Conservation (phyloP, 2,329 filamentous ascomycete genomes). For the Dactylellina cionopaga region DNA sequence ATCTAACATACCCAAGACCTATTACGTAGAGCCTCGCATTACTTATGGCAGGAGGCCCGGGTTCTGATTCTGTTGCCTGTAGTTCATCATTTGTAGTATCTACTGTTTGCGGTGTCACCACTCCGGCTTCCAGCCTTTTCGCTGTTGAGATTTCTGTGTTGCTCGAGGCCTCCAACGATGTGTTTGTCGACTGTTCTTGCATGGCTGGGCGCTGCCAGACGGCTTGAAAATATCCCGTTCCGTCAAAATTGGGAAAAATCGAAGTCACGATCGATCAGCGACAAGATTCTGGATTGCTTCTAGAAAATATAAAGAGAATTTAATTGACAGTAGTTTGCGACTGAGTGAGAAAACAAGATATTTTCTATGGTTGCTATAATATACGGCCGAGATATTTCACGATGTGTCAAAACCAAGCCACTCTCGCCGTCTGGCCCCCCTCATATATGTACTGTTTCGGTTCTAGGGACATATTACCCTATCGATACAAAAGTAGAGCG, state of each 20-base stretch:
- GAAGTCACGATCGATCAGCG: background rate
- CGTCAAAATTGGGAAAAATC: background rate
- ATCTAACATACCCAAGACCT: constrained; percentile 38
- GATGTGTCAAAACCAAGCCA: constrained; percentile 17
- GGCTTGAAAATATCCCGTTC: background rate
- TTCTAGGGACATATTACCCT: constrained; percentile 17
- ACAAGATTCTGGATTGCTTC: background rate
- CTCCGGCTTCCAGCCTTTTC: constrained; percentile 34
- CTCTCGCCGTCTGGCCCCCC: background rate
- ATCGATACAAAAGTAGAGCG: constrained; percentile 27
- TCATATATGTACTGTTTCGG: constrained; percentile 12
- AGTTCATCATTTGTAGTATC: constrained; percentile 23
- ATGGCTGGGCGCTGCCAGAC: constrained; percentile 34
- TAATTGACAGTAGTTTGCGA: background rate
- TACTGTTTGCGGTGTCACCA: constrained; percentile 16
- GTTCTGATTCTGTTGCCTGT: background rate
- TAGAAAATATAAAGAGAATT: background rate
- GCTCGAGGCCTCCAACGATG: constrained; percentile 39
- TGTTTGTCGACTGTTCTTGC: constrained; percentile 33
- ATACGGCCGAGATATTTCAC: constrained; percentile 15
- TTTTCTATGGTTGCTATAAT: background rate
- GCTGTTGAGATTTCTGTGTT: constrained; percentile 30
- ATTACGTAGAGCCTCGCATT: constrained; percentile 44
- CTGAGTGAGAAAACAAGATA: background rate
- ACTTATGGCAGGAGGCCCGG: constrained; percentile 11